phyloP scores from a whole-genome alignment of 352 stramenopile species.

The Discostella stelligera region DNA sequence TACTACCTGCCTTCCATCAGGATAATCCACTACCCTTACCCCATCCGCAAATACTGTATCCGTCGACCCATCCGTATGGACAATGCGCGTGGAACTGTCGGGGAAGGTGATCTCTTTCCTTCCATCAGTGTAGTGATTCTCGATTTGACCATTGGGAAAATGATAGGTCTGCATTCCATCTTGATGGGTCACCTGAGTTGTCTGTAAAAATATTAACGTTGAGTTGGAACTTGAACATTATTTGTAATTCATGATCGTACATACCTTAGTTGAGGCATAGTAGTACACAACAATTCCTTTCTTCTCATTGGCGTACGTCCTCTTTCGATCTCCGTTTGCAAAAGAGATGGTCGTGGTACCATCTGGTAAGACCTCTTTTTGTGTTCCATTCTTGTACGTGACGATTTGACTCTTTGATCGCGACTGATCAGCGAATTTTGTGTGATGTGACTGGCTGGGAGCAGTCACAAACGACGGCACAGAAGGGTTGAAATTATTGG shows the following conservation, averaged over 20 bases:
- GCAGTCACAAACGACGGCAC: slow-evolving; percentile 29
- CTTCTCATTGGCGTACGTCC: slow-evolving; percentile 79
- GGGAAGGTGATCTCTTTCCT: slow-evolving; percentile 92
- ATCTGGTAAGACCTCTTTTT: slow-evolving; percentile 89
- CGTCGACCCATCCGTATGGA: slow-evolving; percentile 45
- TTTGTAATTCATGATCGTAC: neutral
- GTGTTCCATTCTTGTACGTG: slow-evolving; percentile 86
- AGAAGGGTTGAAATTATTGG: neutral
- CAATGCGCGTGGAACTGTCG: slow-evolving; percentile 89
- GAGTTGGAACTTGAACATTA: neutral
- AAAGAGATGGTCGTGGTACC: slow-evolving; percentile 89
- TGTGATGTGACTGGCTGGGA: slow-evolving; percentile 9
- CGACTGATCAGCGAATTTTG: neutral
- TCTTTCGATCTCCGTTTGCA: slow-evolving; percentile 94
- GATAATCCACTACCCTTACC: slow-evolving; percentile 43
- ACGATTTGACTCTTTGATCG: slow-evolving; percentile 33
- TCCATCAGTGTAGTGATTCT: slow-evolving; percentile 90
- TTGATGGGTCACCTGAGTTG: slow-evolving; percentile 90
- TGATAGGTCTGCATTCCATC: slow-evolving; percentile 94
- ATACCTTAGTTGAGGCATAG: slow-evolving; percentile 85
- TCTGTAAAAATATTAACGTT: slow-evolving; percentile 72
- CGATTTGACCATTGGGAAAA: slow-evolving; percentile 91
- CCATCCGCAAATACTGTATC: slow-evolving; percentile 59
- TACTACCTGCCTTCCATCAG: slow-evolving; percentile 45
- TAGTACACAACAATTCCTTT: slow-evolving; percentile 91